Percentiles rank a stretch among this genome's conserved stretches.
These are phyloP conservation scores for Aspergillus calidoustus DNA, from an alignment of 2,329 filamentous ascomycete species.

Conservation along the genomic window DNA sequence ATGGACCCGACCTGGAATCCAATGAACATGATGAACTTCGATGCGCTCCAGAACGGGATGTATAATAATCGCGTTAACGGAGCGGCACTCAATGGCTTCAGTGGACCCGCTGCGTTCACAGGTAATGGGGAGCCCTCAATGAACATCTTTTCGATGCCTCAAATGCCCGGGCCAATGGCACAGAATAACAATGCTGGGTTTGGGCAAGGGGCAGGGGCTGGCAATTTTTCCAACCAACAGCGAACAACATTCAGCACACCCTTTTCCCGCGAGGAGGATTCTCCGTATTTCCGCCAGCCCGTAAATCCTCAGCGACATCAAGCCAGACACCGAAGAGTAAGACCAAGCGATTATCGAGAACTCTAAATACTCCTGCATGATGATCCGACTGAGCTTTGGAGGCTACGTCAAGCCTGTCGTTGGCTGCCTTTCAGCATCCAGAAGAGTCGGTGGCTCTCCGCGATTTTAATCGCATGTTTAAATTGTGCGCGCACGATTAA, in stretches of 20 bases:
- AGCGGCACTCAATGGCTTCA: conserved; percentile 38
- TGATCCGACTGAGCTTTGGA: neutral
- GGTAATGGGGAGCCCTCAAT: conserved; percentile 36
- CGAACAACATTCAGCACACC: conserved; percentile 58
- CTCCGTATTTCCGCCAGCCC: conserved; percentile 92
- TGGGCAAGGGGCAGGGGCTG: conserved; percentile 39
- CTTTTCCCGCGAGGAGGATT: conserved; percentile 72
- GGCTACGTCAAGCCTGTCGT: neutral
- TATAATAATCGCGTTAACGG: conserved; percentile 39
- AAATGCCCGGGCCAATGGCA: conserved; percentile 33
- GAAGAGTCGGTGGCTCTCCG: neutral
- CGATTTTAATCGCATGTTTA: neutral
- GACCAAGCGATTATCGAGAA: conserved; percentile 90
- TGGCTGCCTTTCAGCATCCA: neutral
- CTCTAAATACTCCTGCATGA: conserved; percentile 52
- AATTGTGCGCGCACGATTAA: conserved; percentile 1
- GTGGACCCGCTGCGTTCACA: conserved; percentile 40
- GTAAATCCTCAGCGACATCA: conserved; percentile 92
- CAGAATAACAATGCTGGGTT: conserved; percentile 39
- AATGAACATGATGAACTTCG: conserved; percentile 52
- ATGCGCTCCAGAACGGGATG: conserved; percentile 40
- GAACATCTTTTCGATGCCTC: conserved; percentile 44
- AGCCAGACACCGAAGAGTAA: conserved; percentile 75
- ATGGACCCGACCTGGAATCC: conserved; percentile 47
- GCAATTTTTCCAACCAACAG: conserved; percentile 63